Evolutionary conservation across 2,329 filamentous ascomycete genomes (phyloP), one percentile per base, ranked within the genome.

Genomic region (Ophiostoma pallidulum): DNA sequence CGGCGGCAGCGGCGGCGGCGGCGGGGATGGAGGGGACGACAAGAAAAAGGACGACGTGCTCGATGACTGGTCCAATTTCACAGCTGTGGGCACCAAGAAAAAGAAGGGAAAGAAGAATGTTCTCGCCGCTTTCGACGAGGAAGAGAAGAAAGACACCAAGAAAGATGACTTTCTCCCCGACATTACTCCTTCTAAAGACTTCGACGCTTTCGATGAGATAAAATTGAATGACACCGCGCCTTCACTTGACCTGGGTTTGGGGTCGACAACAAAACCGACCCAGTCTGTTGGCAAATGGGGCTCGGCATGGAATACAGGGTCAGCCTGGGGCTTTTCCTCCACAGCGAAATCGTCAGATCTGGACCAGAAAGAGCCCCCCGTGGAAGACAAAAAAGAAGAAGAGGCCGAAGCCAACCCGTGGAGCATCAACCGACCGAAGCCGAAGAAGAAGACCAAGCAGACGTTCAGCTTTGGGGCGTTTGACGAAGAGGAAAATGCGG

Each of bases 131-230:
- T 52, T 54, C 13, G 56, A 57, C 35, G 55, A 57, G 5, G 42
- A 54, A 1, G 51, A 54, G 8, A 54, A 54, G 22, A 53, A 55
- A n/a, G n/a, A n/a, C n/a, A 10, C 5, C 24, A 28, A 6, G 22
- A 57, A 57, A 8, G 54, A 54, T 5, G 38, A 48, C 3, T 28
- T 45, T 3, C 35, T 51, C 3, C 45, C 45, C 8, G 49, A 52
- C 8, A 47, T 41, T n/a, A 55, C 32, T 36, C 59, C 49, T 12
- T 51, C 60, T 3, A 56, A 59, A 19, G 71, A 70, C 41, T 65
- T 72, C 37, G 73, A 75, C 48, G 65, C 72, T n/a, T 86, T 86
- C 55, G 73, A 84, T 38, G 81, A 86, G 24, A 78, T 88, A 54
- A 84, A 78, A 57, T 63, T 87, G 22, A 74, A 80, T 54, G 79